A percentile compares a stretch with the other conserved stretches of the same genome.
phyloP scores from a whole-genome alignment of 2,329 filamentous ascomycete species.

The Colletotrichum coccodes region DNA sequence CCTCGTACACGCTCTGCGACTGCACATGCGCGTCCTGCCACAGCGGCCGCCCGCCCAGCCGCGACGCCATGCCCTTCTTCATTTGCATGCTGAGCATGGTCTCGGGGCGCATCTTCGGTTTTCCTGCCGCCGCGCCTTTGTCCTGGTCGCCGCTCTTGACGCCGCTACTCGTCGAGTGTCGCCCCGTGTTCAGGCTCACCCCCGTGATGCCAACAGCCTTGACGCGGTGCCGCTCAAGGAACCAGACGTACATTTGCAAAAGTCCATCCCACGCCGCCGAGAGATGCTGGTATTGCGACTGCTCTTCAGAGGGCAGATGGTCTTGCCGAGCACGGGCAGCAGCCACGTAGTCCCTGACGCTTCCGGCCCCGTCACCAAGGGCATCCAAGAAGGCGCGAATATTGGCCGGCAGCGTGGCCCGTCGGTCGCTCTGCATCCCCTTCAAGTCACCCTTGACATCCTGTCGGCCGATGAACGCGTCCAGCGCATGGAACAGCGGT shows the following conservation, averaged over 20 bases:
- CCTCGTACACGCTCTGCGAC: conserved; percentile 14
- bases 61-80: conserved; percentile 28
- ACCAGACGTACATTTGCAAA: conserved; percentile 28
- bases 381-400: conserved; percentile 22
- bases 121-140: not conserved
- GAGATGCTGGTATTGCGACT: conserved; percentile 10
- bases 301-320: not conserved
- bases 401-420: conserved; percentile 23
- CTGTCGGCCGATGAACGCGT: conserved; percentile 19
- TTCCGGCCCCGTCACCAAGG: conserved; percentile 8
- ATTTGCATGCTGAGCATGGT: conserved; percentile 32
- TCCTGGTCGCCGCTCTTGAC: conserved; percentile 24
- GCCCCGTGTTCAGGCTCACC: conserved; percentile 16
- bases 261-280: conserved; percentile 26
- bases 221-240: conserved; percentile 26
- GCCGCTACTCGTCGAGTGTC: conserved; percentile 27
- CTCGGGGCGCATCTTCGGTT: conserved; percentile 17
- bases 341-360: conserved; percentile 21
- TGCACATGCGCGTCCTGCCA: conserved; percentile 25
- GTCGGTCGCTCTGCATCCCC: conserved; percentile 23
- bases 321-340: not conserved
- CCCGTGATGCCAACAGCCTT: conserved; percentile 29
- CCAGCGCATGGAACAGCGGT: conserved; percentile 27
- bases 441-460: conserved; percentile 19
- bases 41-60: conserved; percentile 18